Conservation (phyloP, 139 green algal species). For the Chlorella vulgaris region DNA sequence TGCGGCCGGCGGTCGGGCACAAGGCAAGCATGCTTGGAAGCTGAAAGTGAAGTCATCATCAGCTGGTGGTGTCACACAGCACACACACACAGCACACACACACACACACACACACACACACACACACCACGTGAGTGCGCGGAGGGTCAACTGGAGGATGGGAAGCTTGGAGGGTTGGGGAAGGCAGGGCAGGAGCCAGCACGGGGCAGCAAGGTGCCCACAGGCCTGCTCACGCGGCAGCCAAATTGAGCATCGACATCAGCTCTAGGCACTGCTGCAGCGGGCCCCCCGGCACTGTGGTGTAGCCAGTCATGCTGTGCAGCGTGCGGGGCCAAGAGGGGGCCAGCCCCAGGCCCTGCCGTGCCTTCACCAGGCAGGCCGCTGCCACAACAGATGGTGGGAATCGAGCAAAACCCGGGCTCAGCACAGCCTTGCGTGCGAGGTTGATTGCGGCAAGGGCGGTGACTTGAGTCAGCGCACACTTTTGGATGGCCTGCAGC, state of each 20-base stretch:
- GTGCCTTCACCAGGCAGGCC: conserved; percentile 32
- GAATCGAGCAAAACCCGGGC: conserved; percentile 9
- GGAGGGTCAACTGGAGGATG: no score
- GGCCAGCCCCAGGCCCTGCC: conserved; percentile 30
- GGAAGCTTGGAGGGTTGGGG: no score
- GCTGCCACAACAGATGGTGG: conserved; percentile 38
- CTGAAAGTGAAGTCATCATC: no score
- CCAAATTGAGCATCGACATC: conserved; percentile 22
- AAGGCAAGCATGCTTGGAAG: no score
- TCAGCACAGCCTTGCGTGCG: conserved; percentile 25
- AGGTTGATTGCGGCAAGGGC: conserved; percentile 25
- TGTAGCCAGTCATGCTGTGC: conserved; percentile 37
- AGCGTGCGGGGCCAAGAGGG: conserved; percentile 36
- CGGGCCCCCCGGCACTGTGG: not conserved
- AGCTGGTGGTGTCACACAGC: no score
- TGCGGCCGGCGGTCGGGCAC: no score
- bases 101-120: no score
- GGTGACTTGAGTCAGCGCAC: conserved; percentile 20
- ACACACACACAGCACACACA: no score
- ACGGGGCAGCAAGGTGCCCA: no score
- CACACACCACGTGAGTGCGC: no score
- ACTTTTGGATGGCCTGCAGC: conserved; percentile 28
- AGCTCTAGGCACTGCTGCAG: conserved; percentile 30
- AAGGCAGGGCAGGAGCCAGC: no score
- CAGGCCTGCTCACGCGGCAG: not conserved